Conservation (phyloP, 1,284 basidiomycete genomes). For the Cutaneotrichosporon daszewskae region DNA sequence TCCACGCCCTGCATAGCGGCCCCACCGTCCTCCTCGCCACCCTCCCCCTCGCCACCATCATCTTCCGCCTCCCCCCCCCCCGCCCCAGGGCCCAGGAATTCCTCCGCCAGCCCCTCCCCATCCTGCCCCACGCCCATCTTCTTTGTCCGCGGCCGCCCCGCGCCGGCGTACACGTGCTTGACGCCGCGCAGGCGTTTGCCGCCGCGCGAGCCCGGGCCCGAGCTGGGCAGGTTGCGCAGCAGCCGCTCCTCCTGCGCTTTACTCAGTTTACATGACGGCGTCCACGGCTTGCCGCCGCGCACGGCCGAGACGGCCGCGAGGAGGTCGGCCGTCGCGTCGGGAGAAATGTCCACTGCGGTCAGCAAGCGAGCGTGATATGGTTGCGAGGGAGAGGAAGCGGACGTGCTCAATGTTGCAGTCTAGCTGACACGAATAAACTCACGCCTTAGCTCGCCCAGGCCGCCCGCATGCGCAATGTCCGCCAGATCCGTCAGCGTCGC, state of each 20-base stretch:
- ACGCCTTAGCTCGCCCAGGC: slow-evolving; percentile 14
- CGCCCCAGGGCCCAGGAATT: background rate
- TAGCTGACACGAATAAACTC: background rate
- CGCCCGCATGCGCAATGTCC: slow-evolving; percentile 15
- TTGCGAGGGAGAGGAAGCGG: no score
- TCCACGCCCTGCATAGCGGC: background rate
- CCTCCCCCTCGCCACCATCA: background rate
- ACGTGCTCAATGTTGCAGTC: no score
- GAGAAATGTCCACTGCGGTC: slow-evolving; percentile 15
- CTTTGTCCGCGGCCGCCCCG: background rate
- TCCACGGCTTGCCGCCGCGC: slow-evolving; percentile 9
- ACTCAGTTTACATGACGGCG: slow-evolving; percentile 6
- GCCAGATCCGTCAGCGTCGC: slow-evolving; percentile 11
- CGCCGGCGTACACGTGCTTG: background rate
- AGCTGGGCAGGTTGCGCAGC: slow-evolving; percentile 12
- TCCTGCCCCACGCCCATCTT: background rate
- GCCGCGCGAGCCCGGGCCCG: slow-evolving; percentile 14
- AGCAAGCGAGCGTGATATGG: background rate
- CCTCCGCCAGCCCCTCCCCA: slow-evolving; percentile 2
- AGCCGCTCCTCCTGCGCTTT: slow-evolving; percentile 17
- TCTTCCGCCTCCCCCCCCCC: background rate
- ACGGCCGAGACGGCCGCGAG: slow-evolving; percentile 10
- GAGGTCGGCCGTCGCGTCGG: slow-evolving; percentile 12
- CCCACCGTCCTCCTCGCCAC: background rate
- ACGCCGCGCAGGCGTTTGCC: background rate